Conservation (phyloP, 139 green algal species). For the Diplosphaera chodatii region DNA sequence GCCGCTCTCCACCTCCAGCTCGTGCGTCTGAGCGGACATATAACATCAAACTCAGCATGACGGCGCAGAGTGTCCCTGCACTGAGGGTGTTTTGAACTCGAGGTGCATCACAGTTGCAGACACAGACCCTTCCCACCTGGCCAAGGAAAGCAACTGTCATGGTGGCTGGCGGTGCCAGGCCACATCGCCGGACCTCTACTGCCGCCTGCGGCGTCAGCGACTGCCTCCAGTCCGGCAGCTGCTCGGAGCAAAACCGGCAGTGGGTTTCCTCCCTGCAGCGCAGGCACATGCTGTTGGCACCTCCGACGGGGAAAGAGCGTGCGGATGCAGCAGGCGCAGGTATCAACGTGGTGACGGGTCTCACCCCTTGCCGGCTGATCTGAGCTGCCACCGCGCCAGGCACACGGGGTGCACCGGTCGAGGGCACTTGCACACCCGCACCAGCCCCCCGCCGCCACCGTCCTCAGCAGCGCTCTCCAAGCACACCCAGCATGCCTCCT, state of each 20-base stretch:
- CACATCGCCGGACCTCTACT: not conserved
- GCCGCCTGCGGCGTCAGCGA: conserved; percentile 21
- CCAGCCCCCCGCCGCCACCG: conserved; percentile 22
- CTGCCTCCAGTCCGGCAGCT: conserved; percentile 36
- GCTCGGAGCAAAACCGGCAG: conserved; percentile 36
- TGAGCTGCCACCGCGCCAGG: conserved; percentile 79
- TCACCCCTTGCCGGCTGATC: conserved; percentile 71
- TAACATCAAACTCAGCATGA: too few species aligned
- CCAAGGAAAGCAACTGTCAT: conserved; percentile 42
- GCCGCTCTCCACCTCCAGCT: conserved; percentile 30
- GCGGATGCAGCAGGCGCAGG: too few species aligned
- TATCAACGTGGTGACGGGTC: too few species aligned
- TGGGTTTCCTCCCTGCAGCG: conserved; percentile 24
- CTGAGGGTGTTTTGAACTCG: too few species aligned
- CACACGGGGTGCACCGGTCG: conserved; percentile 56
- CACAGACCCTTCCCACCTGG: conserved; percentile 2
- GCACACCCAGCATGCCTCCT: conserved; percentile 76
- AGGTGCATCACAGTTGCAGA: too few species aligned
- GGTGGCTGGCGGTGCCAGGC: conserved; percentile 5
- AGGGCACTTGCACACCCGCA: conserved; percentile 63
- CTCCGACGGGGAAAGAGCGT: too few species aligned
- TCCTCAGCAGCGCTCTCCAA: conserved; percentile 46
- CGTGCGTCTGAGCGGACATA: conserved; percentile 13
- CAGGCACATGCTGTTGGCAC: too few species aligned
- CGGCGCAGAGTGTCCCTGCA: too few species aligned